Evolutionary conservation across 768 basidiomycete species (phyloP).

Genomic region (Termitomyces sp.): DNA sequence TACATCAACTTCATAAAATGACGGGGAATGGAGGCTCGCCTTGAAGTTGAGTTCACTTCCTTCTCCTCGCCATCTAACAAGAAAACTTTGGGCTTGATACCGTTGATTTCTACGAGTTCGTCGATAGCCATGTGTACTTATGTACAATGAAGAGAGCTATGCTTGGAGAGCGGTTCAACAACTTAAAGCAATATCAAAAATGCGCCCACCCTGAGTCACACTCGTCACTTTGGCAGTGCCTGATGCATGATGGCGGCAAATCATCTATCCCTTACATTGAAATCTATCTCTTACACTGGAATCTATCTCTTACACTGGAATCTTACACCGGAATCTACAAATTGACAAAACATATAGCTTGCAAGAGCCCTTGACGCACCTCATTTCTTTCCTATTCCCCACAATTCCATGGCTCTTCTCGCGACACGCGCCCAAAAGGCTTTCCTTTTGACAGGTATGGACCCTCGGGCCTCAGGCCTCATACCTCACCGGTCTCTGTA

Average conservation of each 20-base stretch:
- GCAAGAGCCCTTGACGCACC: neutral
- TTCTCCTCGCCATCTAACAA: conserved; percentile 42
- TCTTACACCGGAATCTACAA: neutral
- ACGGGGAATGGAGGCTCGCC: conserved; percentile 8
- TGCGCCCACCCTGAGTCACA: neutral
- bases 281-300: no score
- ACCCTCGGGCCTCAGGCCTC: no score
- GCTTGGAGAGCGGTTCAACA: no score
- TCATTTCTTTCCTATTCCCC: neutral
- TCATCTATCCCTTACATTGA: no score
- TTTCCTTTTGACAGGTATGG: conserved; percentile 68
- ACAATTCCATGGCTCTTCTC: conserved; percentile 52
- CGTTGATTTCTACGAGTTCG: conserved; percentile 46
- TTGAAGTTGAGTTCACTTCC: conserved; percentile 35
- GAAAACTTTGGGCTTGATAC: conserved; percentile 41
- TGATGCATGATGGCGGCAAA: neutral
- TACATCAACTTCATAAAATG: neutral
- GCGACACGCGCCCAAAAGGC: conserved; percentile 67
- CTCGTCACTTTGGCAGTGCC: neutral
- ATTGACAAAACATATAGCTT: neutral
- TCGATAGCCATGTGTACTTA: conserved; percentile 26
- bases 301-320: neutral
- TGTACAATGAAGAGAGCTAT: neutral
- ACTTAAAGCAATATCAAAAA: neutral
- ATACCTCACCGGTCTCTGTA: neutral